These are phyloP conservation scores for Phyllosticta citribraziliensis DNA, from an alignment of 2,329 filamentous ascomycete genomes.

Conservation along the genomic window DNA sequence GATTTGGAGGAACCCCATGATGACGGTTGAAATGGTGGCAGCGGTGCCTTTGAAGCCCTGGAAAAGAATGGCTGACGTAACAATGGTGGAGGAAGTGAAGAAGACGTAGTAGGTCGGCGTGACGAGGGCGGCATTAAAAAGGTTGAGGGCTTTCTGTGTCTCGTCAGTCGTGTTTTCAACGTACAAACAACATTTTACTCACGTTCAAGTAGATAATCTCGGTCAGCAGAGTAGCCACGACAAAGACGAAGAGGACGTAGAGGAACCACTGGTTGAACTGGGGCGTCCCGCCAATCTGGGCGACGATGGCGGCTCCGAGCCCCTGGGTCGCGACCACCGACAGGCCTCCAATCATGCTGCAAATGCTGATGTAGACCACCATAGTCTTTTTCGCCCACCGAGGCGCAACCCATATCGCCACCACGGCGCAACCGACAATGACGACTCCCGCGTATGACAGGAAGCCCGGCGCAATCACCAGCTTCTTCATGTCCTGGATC, in stretches of 20 bases:
- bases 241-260: constrained; percentile 85
- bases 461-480: constrained; percentile 79
- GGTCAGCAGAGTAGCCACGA: constrained; percentile 76
- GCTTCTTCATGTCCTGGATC: constrained; percentile 87
- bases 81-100: constrained; percentile 91
- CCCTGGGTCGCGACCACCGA: constrained; percentile 95
- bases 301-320: constrained; percentile 79
- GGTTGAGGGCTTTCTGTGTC: constrained; percentile 88
- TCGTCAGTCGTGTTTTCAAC: constrained; percentile 21
- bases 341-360: constrained; percentile 85
- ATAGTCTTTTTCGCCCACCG: constrained; percentile 93
- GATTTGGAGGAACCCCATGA: constrained; percentile 89
- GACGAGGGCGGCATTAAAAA: constrained; percentile 93
- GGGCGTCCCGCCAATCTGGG: constrained; percentile 67
- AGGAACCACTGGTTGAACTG: constrained; percentile 98
- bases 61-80: constrained; percentile 87
- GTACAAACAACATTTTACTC: constrained; percentile 33
- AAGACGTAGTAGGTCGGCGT: constrained; percentile 98
- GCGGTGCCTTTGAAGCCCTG: constrained; percentile 84
- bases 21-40: constrained; percentile 72
- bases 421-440: constrained; percentile 59
- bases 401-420: constrained; percentile 73
- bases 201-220: constrained; percentile 96
- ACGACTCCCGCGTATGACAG: constrained; percentile 76
- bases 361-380: constrained; percentile 94